Evolutionary conservation across 163 green algal genomes (phyloP).

Genomic region (Chlamydomonas reinhardtii): DNA sequence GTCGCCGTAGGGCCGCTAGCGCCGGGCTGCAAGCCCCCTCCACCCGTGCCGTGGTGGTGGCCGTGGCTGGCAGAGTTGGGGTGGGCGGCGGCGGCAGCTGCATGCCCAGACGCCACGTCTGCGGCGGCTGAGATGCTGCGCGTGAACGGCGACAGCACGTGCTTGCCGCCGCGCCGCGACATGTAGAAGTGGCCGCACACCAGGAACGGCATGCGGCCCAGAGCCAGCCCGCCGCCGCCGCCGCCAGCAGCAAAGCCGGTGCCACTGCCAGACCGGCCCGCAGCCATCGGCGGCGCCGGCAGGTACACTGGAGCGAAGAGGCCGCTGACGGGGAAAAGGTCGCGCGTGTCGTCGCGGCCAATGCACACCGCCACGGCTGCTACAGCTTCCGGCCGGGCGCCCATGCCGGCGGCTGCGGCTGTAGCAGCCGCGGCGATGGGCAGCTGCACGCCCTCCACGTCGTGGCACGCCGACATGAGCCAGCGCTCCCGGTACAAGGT

Average conservation of each 20-base stretch:
- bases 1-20: too few species aligned
- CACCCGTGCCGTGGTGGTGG: too few species aligned
- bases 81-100: too few species aligned
- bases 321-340: constrained; percentile 9
- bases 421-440: background rate
- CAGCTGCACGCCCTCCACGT: constrained; percentile 33
- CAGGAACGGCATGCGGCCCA: constrained; percentile 52
- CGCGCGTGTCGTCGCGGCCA: constrained; percentile 4
- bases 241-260: too few species aligned
- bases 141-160: constrained; percentile 25
- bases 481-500: constrained; percentile 37
- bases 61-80: too few species aligned
- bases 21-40: too few species aligned
- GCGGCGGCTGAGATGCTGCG: background rate
- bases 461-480: constrained; percentile 35
- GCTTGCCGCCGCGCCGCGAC: constrained; percentile 16
- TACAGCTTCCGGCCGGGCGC: constrained; percentile 15
- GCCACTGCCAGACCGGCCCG: too few species aligned
- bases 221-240: background rate
- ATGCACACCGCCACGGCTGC: constrained; percentile 44
- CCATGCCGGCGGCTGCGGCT: background rate
- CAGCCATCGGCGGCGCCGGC: background rate
- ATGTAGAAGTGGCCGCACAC: constrained; percentile 55
- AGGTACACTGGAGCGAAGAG: constrained; percentile 36
- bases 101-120: background rate